A percentile compares a stretch with the other conserved stretches of the same genome.
Conservation (phyloP, 2,329 filamentous ascomycete genomes). For the Ciborinia camelliae region DNA sequence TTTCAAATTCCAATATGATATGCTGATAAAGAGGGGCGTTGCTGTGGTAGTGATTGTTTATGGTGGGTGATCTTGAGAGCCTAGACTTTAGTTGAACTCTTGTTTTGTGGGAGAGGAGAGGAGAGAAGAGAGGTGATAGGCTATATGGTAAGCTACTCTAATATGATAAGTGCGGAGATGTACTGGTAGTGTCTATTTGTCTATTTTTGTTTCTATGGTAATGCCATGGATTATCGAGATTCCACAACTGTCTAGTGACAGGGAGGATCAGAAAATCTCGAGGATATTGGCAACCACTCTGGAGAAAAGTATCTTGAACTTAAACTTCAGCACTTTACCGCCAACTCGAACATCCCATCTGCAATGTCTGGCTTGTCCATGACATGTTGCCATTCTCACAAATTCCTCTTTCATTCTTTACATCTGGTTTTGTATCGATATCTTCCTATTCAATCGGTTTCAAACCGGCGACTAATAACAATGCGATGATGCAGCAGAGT, state of each 20-base stretch:
- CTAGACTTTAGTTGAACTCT: not conserved
- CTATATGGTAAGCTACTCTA: too few relatives aligned
- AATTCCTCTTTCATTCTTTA: not conserved
- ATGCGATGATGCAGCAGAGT: not conserved
- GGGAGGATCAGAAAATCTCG: too few relatives aligned
- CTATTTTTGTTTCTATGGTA: slow-evolving; percentile 8
- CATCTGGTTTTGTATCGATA: not conserved
- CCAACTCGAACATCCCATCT: not conserved
- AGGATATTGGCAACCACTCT: not conserved
- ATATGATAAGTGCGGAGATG: not conserved
- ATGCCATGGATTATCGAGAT: not conserved
- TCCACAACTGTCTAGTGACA: not conserved
- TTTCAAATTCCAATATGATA: too few relatives aligned
- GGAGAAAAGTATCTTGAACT: not conserved
- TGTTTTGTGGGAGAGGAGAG: not conserved
- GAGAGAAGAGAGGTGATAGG: too few relatives aligned
- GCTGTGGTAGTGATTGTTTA: not conserved
- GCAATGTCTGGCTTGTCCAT: not conserved
- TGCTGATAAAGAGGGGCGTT: slow-evolving; percentile 5
- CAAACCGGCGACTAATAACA: not conserved
- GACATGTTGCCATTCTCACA: not conserved
- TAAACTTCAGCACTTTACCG: not conserved
- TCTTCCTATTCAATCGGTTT: not conserved
- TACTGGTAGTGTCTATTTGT: not conserved
- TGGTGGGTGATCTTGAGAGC: not conserved